These are phyloP conservation scores for Backusella australiensis DNA, from an alignment of 192 early-diverging fungal species.

Conservation along the genomic window DNA sequence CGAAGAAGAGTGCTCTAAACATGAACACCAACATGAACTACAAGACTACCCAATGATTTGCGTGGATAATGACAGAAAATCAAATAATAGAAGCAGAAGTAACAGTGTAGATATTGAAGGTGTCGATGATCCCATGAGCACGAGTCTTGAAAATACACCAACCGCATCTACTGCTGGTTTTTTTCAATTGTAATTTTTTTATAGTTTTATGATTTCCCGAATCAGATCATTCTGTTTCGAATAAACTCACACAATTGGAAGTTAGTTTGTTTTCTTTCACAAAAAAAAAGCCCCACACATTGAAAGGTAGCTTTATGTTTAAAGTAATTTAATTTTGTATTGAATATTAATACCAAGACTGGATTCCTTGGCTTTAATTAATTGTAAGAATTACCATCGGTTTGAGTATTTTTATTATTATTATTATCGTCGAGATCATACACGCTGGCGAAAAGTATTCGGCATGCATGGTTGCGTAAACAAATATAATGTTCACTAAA, in stretches of 20 bases:
- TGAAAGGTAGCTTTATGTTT: background rate
- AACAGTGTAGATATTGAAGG: background rate
- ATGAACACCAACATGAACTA: background rate
- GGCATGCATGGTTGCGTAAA: no score
- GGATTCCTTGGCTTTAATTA: background rate
- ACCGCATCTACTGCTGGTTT: background rate
- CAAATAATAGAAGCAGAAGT: background rate
- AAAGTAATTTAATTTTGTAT: background rate
- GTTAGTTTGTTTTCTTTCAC: background rate
- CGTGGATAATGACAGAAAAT: background rate
- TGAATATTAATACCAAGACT: background rate
- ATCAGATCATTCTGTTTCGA: background rate
- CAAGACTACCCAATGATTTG: background rate
- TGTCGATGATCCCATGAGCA: background rate
- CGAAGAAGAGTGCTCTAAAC: background rate
- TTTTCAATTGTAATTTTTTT: background rate
- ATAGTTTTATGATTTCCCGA: background rate
- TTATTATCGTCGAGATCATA: background rate
- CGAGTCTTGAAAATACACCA: background rate
- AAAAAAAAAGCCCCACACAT: background rate
- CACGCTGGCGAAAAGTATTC: no score
- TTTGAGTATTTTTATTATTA: background rate
- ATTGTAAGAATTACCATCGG: background rate
- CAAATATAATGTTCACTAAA: no score
- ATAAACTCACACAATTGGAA: background rate